Evolutionary conservation across 2,329 filamentous ascomycete species (phyloP), one percentile per base, ranked within the genome.

Genomic region (Raffaelea albimanens): DNA sequence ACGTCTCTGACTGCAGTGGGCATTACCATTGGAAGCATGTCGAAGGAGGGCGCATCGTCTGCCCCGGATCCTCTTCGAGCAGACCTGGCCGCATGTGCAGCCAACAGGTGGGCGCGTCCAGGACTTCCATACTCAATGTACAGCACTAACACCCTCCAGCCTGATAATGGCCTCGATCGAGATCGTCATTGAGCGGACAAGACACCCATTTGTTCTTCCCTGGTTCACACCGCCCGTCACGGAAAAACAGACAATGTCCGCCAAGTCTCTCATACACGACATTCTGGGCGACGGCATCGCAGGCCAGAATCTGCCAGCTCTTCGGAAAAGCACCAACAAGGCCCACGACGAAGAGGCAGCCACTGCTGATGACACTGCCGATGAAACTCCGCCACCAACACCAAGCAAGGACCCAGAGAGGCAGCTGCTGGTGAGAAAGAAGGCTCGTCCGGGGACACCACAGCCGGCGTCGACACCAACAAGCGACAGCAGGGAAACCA

Each of bases 1-100:
- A 52, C 57, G 1, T 53, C 60, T 0, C 44, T 59, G 7, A 52
- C 63, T 5, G 52, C 59, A 3, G 53, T 60, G 3, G 56, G 56
- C 3, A 56, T 61, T 8, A 55, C 57, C 14, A 46, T 56, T 25
- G 45, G 42, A 33, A 48, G 42, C 23, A 48, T 38, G 23, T 18
- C 44, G 5, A 14, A 38, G 4, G 10, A 33, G 10, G 10, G 18
- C 2, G n/a, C 25, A 1, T 31, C 31, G 9, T 18, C 40, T 2
- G 40, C 52, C 1, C 8, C 33, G 3, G 41, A 40, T 2, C 33
- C 48, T 3, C 31, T 55, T 13, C 47, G 49, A 5, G 44, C 50
- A 1, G 48, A 53, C 13, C 23, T 55, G 33, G 50, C 50, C 5
- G 46, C 52, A 4, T 49, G 50, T 29, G 21, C 46, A 3, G 39